phyloP scores from a whole-genome alignment of 176 grass and related monocot species.

The Tuctoria greenei region DNA sequence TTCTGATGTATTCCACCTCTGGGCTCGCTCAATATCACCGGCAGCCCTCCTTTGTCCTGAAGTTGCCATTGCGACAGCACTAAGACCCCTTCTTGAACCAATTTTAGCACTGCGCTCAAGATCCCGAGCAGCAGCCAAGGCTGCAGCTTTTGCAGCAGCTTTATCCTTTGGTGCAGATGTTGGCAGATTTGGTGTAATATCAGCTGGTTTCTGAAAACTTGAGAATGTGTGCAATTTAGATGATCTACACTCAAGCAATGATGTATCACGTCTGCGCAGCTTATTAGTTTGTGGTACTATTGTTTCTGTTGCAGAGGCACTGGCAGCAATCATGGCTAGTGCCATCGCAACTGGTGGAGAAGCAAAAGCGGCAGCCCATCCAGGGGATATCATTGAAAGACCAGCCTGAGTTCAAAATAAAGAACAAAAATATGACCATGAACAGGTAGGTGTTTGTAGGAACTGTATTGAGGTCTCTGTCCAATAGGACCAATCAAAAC shows the following conservation, averaged over 20 bases:
- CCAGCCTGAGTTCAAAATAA: slow-evolving; percentile 54
- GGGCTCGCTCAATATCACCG: slow-evolving; percentile 80
- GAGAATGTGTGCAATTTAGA: slow-evolving; percentile 65
- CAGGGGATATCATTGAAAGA: slow-evolving; percentile 85
- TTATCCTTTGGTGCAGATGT: slow-evolving; percentile 72
- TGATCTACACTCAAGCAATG: slow-evolving; percentile 69
- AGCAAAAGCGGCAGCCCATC: slow-evolving; percentile 99
- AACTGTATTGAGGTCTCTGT: slow-evolving; percentile 23
- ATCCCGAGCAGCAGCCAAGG: slow-evolving; percentile 84
- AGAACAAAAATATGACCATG: not conserved
- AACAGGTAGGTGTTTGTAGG: slow-evolving; percentile 9
- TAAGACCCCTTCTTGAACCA: slow-evolving; percentile 92
- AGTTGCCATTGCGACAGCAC: slow-evolving; percentile 98
- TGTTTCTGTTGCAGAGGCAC: slow-evolving; percentile 85
- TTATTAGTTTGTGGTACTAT: slow-evolving; percentile 53
- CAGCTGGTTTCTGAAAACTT: slow-evolving; percentile 82
- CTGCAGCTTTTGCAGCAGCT: slow-evolving; percentile 87
- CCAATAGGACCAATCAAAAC: not conserved
- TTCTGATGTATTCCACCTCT: slow-evolving; percentile 97
- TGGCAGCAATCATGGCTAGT: slow-evolving; percentile 96
- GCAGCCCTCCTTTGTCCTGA: slow-evolving; percentile 87
- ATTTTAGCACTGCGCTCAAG: slow-evolving; percentile 91
- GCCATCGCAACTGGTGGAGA: slow-evolving; percentile 98
- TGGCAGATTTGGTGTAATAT: slow-evolving; percentile 55
- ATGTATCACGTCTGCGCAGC: slow-evolving; percentile 67